Evolutionary conservation across 805 yeast genomes (phyloP), one percentile per base, ranked within the genome.

Genomic region (Sugiyamaella mastotermitis): DNA sequence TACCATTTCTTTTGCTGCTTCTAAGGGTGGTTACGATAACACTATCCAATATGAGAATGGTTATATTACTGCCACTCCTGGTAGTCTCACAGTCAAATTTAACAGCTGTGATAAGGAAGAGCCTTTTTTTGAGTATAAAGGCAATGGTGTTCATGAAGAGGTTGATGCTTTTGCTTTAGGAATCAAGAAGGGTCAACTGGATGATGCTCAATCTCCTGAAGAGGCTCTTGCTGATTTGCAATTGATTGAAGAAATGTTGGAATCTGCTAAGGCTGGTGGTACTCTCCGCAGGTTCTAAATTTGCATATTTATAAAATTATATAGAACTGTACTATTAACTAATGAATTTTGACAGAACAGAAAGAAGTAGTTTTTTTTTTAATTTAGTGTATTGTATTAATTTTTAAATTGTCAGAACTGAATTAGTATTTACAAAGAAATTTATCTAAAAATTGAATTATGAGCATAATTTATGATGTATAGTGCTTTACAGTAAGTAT

Each of bases 1-100:
- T 16, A 29, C 46, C 36, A 37, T 48, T 29, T 45, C 51, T 8
- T 48, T 47, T 33, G 48, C 52, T 13, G 35, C 39, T 16, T 16
- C 42, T 14, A 35, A 32, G 31, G 31, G 37, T 10, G 41, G 36
- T n/a, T 35, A 36, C 32, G 40, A 45, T 15, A 23, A 39, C 27
- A 39, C 44, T 17, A 39, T 46, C 11, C 43, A 41, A 26, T 43
- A 37, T 18, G 41, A 40, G 21, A 35, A 44, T 16, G 50, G 50
- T 11, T 43, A 43, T 24, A 32, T 47, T 62, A 18, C 33, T 14
- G 39, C 28, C 29, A 41, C 35, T n/a, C 37, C 39, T 15, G 35
- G 35, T 10, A 31, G 33, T 29, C 28, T 42, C 33, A 39, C 33
- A n/a, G 34, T 30, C 33, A 40, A 37, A 38, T 31, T 25, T 11